Base-by-base conservation (phyloP, 805 yeast species). In the Saccharomyces kudriavzevii region DNA sequence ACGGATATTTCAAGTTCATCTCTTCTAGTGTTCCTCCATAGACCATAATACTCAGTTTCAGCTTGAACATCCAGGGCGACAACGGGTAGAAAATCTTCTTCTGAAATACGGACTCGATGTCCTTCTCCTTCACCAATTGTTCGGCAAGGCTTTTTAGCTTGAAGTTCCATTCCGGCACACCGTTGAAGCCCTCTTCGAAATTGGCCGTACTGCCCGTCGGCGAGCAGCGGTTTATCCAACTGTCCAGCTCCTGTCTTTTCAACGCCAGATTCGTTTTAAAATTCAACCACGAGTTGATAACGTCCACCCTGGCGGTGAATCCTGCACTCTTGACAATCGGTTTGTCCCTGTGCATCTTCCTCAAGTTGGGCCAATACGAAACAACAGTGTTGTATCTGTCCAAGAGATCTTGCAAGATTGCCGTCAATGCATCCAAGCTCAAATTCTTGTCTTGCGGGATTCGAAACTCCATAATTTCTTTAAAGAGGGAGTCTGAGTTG, bases 261-360 rank as follows among this genome's bases (percentile, higher is more conserved):
- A 35, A 9, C 24, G 43, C 77, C 22, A 91, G 81, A 0, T 89
- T 86, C 47, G 77, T 79, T 0, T 90, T 81, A 40, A 89, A 82
- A 6, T 89, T 81, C 27, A 80, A 75, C 97, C 97, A 92, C 0
- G 97, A 85, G 40, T 80, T 83, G 53, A 92, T 59, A 1, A 96
- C 92, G 54, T 87, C 90, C 2, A 89, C 71, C 31, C 88, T 76
- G 40, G 76, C 73, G 31, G 75, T 78, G 62, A 92, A 89, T 45
- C 80, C 87, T 1, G 77, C 79, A 2, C 82, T 74, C 4, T 81
- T 79, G 56, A 89, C 82, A 3, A 79, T 68, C 0, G 96, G 95
- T 59, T 88, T 87, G 52, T 88, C 96, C 45, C 75, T 77, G 49
- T 77, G 77, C 95, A 94, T 85, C 51, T 88, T 90, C 54, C 82